A percentile compares a stretch with the other conserved stretches of the same genome.
Evolutionary conservation across 1,139 yeast species (phyloP).

Genomic region (Zhuliangozyma parablackwelliae): DNA sequence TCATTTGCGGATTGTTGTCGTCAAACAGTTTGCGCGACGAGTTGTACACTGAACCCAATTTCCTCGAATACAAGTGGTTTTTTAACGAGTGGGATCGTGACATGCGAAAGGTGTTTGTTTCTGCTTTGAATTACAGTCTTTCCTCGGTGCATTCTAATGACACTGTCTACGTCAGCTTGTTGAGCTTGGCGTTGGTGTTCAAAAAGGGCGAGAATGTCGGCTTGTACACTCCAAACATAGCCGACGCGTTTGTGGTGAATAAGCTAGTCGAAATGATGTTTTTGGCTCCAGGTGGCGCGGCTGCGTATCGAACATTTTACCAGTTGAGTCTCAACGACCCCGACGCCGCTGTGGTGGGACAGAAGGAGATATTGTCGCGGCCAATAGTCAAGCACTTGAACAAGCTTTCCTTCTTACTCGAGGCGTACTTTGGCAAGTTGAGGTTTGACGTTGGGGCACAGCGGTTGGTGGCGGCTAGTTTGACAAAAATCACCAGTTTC

Average conservation of each 20-base stretch:
- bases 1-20: conserved; percentile 50
- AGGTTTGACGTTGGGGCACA: conserved; percentile 14
- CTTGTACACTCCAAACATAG: conserved; percentile 21
- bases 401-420: conserved; percentile 44
- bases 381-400: conserved; percentile 52
- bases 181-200: conserved; percentile 31
- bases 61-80: conserved; percentile 29
- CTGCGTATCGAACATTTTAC: conserved; percentile 4
- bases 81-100: conserved; percentile 31
- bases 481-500: conserved; percentile 21
- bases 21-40: conserved; percentile 37
- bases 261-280: conserved; percentile 22
- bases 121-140: conserved; percentile 22
- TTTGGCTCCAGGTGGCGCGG: background rate
- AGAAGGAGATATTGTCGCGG: conserved; percentile 17
- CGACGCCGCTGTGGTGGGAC: conserved; percentile 3
- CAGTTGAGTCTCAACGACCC: conserved; percentile 12
- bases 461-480: conserved; percentile 17
- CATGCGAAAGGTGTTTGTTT: conserved; percentile 19
- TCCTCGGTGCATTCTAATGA: conserved; percentile 19
- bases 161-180: conserved; percentile 25
- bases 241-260: conserved; percentile 20
- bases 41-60: conserved; percentile 23
- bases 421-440: conserved; percentile 24
- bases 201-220: conserved; percentile 21